Evolutionary conservation across 768 basidiomycete species (phyloP).

Genomic region (Hirschioporus abietinus): DNA sequence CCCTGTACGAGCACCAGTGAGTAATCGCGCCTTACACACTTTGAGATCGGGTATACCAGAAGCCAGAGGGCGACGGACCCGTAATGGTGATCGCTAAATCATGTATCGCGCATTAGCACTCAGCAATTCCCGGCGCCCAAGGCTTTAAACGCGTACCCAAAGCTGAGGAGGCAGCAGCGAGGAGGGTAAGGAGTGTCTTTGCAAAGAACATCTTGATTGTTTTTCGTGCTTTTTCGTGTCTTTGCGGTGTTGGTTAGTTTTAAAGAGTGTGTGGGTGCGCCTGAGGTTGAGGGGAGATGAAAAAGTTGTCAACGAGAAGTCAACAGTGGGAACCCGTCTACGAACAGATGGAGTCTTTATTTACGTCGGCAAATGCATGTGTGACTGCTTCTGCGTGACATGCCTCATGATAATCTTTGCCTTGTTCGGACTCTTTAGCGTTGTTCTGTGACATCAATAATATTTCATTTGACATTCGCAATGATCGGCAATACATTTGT

Average conservation of each 20-base stretch:
- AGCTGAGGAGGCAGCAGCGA: conserved; percentile 2
- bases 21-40: not conserved
- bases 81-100: conserved; percentile 24
- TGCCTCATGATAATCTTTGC: not conserved
- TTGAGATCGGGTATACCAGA: conserved; percentile 23
- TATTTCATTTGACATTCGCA: not conserved
- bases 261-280: conserved; percentile 3
- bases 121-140: not conserved
- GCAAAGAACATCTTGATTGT: not conserved
- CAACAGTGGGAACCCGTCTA: not conserved
- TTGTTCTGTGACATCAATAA: not conserved
- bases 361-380: not conserved
- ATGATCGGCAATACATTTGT: not conserved
- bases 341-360: not conserved
- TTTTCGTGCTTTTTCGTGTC: not conserved
- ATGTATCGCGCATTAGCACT: not conserved
- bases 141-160: not conserved
- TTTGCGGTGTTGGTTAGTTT: not conserved
- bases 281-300: not conserved
- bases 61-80: conserved; percentile 23
- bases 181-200: conserved; percentile 3
- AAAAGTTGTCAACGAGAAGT: not conserved
- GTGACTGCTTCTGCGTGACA: not conserved
- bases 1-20: conserved; percentile 20
- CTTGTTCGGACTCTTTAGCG: not conserved